phyloP scores from a whole-genome alignment of 2,329 filamentous ascomycete species.

The Hirsutella thompsonii region DNA sequence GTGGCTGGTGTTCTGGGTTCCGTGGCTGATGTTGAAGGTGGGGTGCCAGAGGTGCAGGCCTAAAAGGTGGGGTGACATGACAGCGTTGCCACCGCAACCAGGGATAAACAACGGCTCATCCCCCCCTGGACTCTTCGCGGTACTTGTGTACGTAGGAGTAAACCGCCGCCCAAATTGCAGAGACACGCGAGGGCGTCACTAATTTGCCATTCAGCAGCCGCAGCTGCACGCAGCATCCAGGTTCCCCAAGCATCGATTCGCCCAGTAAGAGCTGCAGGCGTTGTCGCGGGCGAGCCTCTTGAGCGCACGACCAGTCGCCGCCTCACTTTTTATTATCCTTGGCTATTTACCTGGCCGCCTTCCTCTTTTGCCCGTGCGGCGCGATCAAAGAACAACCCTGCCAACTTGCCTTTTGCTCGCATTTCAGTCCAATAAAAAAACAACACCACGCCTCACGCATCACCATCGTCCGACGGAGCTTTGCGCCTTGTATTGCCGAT shows the following conservation, averaged over 20 bases:
- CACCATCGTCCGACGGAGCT: constrained; percentile 15
- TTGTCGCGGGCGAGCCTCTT: not conserved
- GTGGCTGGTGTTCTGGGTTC: not conserved
- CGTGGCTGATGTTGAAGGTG: constrained; percentile 1
- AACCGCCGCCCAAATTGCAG: not conserved
- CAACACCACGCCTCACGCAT: constrained; percentile 12
- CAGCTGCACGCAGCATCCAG: not conserved
- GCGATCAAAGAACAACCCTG: no score
- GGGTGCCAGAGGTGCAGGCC: no score
- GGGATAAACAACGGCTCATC: constrained; percentile 5
- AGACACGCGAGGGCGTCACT: not conserved
- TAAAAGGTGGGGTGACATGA: not conserved
- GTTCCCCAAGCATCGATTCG: no score
- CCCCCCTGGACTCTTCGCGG: not conserved
- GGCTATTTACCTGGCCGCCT: not conserved
- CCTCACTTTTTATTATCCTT: not conserved
- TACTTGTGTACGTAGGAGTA: no score
- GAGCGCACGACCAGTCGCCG: not conserved
- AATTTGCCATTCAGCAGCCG: not conserved
- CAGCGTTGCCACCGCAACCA: constrained; percentile 1
- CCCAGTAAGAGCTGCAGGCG: no score
- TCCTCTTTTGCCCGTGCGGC: not conserved
- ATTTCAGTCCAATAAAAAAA: no score
- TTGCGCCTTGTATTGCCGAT: constrained; percentile 23
- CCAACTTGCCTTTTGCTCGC: no score